Evolutionary conservation across 345 rosid genomes (phyloP).

Genomic region (Melaleuca quinquenervia): DNA sequence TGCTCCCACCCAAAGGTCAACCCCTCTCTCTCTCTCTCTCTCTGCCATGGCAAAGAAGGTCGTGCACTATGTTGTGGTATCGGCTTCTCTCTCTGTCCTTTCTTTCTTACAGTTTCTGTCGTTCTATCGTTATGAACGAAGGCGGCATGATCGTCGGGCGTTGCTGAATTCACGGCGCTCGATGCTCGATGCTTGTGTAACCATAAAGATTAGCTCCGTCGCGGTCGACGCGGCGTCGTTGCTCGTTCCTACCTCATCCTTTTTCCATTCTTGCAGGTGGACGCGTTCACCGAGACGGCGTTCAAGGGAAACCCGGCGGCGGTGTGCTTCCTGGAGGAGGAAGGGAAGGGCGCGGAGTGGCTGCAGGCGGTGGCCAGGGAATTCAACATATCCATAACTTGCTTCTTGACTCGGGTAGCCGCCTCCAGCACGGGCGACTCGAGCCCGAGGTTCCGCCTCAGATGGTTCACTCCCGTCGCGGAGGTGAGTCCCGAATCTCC

Average conservation of each 20-base stretch:
- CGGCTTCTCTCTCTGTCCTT: background rate
- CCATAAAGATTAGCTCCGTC: background rate
- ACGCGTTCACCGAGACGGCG: slow-evolving; percentile 61
- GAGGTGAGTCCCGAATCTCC: slow-evolving; percentile 16
- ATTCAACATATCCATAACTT: slow-evolving; percentile 40
- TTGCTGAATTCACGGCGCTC: too few species aligned
- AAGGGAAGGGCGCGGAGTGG: slow-evolving; percentile 58
- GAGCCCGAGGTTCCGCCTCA: slow-evolving; percentile 35
- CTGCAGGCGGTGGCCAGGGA: slow-evolving; percentile 48
- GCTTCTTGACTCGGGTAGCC: slow-evolving; percentile 28
- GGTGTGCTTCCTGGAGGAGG: slow-evolving; percentile 54
- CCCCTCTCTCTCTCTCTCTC: background rate
- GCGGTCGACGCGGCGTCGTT: background rate
- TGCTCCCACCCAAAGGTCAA: background rate
- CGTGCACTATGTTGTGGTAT: slow-evolving; percentile 32
- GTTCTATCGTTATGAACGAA: background rate
- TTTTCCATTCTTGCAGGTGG: slow-evolving; percentile 25
- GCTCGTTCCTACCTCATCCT: background rate
- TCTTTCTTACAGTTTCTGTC: background rate
- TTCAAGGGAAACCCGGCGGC: slow-evolving; percentile 85
- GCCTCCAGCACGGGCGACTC: background rate
- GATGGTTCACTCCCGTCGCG: slow-evolving; percentile 54
- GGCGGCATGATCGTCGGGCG: background rate
- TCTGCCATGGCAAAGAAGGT: slow-evolving; percentile 17
- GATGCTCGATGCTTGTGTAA: background rate